These are phyloP conservation scores for Zarea fungicola DNA, from an alignment of 2,329 filamentous ascomycete species.

Conservation along the genomic window DNA sequence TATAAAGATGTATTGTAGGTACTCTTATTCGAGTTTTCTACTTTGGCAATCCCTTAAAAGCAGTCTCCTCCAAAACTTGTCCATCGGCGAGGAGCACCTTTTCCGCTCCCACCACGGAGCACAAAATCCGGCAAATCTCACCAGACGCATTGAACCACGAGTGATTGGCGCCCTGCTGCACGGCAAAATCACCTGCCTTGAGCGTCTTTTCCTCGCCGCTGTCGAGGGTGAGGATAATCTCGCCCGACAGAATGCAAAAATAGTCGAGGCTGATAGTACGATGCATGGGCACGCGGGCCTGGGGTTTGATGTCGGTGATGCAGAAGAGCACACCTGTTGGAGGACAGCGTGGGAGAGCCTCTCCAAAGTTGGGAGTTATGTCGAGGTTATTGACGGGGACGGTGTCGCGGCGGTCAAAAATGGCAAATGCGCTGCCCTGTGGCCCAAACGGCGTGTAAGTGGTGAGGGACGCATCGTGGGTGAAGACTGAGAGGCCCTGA, in stretches of 20 bases:
- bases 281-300: slow-evolving; percentile 32
- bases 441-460: slow-evolving; percentile 29
- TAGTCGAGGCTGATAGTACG: slow-evolving; percentile 38
- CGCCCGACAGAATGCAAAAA: slow-evolving; percentile 32
- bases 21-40: not conserved
- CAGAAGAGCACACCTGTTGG: slow-evolving; percentile 31
- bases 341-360: slow-evolving; percentile 29
- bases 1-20: too few species aligned
- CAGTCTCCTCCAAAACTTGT: slow-evolving; percentile 30
- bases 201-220: slow-evolving; percentile 35
- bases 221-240: slow-evolving; percentile 36
- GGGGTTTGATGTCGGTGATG: slow-evolving; percentile 27
- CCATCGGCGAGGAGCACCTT: slow-evolving; percentile 34
- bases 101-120: slow-evolving; percentile 35
- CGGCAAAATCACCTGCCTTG: slow-evolving; percentile 32
- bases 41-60: slow-evolving; percentile 14
- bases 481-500: slow-evolving; percentile 28
- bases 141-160: slow-evolving; percentile 36
- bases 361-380: slow-evolving; percentile 9
- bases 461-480: slow-evolving; percentile 21
- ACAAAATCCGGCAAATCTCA: slow-evolving; percentile 33
- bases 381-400: slow-evolving; percentile 29
- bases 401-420: slow-evolving; percentile 24
- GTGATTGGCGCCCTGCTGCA: slow-evolving; percentile 40
- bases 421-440: slow-evolving; percentile 23